A percentile compares a stretch with the other conserved stretches of the same genome.
Conservation (phyloP, 305 asterid genomes). For the Fraxinus velutina region DNA sequence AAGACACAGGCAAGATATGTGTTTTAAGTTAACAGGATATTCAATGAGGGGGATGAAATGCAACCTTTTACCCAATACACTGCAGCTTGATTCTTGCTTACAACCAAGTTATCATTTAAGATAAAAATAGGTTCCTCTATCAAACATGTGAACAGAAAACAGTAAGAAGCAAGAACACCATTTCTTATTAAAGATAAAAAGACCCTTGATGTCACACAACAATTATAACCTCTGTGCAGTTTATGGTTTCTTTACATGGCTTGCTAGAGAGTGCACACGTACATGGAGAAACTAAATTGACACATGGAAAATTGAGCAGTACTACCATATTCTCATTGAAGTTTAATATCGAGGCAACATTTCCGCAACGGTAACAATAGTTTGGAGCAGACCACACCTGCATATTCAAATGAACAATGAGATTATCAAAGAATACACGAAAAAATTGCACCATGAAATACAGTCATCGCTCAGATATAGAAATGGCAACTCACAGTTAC, state of each 20-base stretch:
- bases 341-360: constrained; percentile 93
- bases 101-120: background rate
- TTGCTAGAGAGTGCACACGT: background rate
- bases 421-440: constrained; percentile 9
- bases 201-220: background rate
- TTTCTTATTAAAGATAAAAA: background rate
- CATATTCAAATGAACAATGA: constrained; percentile 12
- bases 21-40: background rate
- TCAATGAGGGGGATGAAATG: background rate
- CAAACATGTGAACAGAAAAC: background rate
- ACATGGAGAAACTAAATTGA: background rate
- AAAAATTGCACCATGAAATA: background rate
- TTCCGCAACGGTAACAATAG: constrained; percentile 98
- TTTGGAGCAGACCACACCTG: constrained; percentile 99
- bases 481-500: constrained; percentile 75
- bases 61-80: background rate
- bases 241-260: background rate
- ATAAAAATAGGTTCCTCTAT: background rate
- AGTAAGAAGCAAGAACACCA: background rate
- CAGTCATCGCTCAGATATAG: background rate
- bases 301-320: background rate
- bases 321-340: constrained; percentile 94
- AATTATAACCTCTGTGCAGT: background rate
- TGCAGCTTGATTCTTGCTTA: background rate
- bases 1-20: background rate